Base-by-base conservation (phyloP, 2,329 filamentous ascomycete genomes). In the Thielaviopsis ethacetica region DNA sequence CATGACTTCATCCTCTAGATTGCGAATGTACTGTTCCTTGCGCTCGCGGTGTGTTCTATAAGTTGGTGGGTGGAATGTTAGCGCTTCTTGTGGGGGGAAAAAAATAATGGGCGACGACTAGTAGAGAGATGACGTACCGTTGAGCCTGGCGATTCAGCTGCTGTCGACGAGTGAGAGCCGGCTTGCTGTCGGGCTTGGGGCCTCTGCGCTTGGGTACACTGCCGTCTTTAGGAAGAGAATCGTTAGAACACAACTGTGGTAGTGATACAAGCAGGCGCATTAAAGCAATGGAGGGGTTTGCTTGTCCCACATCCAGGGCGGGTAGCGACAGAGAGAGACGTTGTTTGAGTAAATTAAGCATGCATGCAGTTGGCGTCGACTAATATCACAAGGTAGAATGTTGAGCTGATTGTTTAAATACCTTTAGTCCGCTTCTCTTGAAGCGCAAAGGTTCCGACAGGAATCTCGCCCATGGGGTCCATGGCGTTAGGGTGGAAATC, bases 61-160 rank as follows among this genome's bases (percentile, higher is more conserved):
- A 21, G 12, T 19, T 51, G 10, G 7, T 13, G 41, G 54, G n/a
- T 26, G 3, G 6, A 26, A 26, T 3, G 6, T 26, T 26, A 26
- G 24, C 24, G 26, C 22, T 26, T 6, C 24, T 26, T 30, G 34
- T n/a, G 30, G 15, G 21, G 19, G 56, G 30, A 38, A 19, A 15
- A 15, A 44, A 19, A 19, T 21, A 1, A 57, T 21, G 50, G 22
- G 27, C 15, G 26, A 53, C 9, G n/a, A 38, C 12, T 52, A n/a
- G n/a, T n/a, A n/a, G n/a, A n/a, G n/a, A 26, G 24, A 38, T 44
- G 17, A 17, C 54, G 60, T 81, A 94, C 91, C 91, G 85, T 71
- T 97, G 93, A 30, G 93, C 93, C 73, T 97, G 91, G 63, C 93
- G 82, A 69, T 97, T 97, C 62, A 97, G 75, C 71, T 97, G 91